Percentiles rank a stretch among this genome's conserved stretches.
Evolutionary conservation across 2,329 filamentous ascomycete species (phyloP).

Genomic region (Neonectria magnoliae): DNA sequence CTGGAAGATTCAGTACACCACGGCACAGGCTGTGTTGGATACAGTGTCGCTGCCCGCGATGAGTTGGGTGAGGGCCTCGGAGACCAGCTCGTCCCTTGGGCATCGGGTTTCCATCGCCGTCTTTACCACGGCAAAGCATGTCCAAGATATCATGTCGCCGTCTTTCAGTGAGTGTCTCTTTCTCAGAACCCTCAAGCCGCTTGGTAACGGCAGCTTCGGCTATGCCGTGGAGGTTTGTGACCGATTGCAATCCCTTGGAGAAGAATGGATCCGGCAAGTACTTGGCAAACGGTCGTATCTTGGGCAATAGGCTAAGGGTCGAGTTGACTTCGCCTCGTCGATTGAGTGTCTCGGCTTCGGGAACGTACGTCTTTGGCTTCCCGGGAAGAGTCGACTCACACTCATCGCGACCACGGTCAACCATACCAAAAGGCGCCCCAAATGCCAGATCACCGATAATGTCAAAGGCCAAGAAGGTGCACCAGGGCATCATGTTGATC

Average conservation of each 20-base stretch:
- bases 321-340: conserved; percentile 27
- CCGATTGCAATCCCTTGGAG: conserved; percentile 24
- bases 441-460: conserved; percentile 30
- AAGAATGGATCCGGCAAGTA: conserved; percentile 28
- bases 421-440: conserved; percentile 29
- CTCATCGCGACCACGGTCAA: conserved; percentile 22
- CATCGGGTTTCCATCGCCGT: conserved; percentile 19
- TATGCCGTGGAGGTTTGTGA: conserved; percentile 24
- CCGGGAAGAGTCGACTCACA: conserved; percentile 20
- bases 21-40: conserved; percentile 26
- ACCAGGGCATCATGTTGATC: conserved; percentile 31
- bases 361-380: conserved; percentile 17
- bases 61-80: conserved; percentile 28
- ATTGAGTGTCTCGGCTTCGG: conserved; percentile 27
- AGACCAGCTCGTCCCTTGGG: conserved; percentile 20
- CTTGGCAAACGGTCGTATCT: conserved; percentile 20
- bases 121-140: conserved; percentile 20
- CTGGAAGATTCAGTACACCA: conserved; percentile 27
- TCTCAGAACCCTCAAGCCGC: conserved; percentile 12
- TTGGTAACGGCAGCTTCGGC: conserved; percentile 16
- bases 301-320: conserved; percentile 21
- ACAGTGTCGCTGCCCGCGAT: conserved; percentile 30
- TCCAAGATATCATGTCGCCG: conserved; percentile 22
- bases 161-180: not conserved
- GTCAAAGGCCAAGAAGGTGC: conserved; percentile 26